Evolutionary conservation across 1,284 basidiomycete species (phyloP), one percentile per base, ranked within the genome.

Genomic region (Anthracocystis walkeri): DNA sequence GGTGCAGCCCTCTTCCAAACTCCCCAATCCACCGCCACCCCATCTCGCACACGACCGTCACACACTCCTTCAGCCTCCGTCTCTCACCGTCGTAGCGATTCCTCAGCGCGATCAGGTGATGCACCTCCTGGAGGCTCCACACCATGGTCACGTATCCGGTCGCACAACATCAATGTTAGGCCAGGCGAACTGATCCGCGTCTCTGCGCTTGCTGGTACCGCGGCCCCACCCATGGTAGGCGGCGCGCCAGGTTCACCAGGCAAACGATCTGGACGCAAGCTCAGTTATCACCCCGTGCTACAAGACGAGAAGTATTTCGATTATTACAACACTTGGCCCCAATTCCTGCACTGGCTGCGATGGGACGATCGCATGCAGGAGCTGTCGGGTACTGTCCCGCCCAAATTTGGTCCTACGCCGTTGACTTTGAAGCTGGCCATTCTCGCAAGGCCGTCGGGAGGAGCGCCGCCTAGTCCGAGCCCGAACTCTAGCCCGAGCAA

Each of bases 271-370:
- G 72, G 78, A 38, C 60, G 63, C 49, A 58, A 58, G 41, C 62
- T 73, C 31, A 69, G 55, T 49, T 84, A 83, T 54, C 52, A 62
- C 4, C 78, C 79, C 0, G 66, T 78, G 25, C 59, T 84, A 7
- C 72, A 76, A 35, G 81, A 81, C 42, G 78, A 76, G 38, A 71
- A 75, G 63, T 75, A 73, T 31, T 65, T 75, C 21, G 77, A 82
- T 48, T 70, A 81, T 50, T 77, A 81, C 62, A 65, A 72, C 48
- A 75, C 65, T 33, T 73, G 81, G 75, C 72, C 78, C n/a, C 65
- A 67, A 18, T 84, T 82, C 73, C 70, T 84, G 33, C 58, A 75
- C 49, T 84, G 82, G 82, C 66, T 84, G 20, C 41, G 29, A 18
- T 83, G 82, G 75, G 73, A 84, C 29, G 48, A 57, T 12, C 54